Base-by-base conservation (phyloP, 768 basidiomycete species). In the Boletus vermiculosoides region DNA sequence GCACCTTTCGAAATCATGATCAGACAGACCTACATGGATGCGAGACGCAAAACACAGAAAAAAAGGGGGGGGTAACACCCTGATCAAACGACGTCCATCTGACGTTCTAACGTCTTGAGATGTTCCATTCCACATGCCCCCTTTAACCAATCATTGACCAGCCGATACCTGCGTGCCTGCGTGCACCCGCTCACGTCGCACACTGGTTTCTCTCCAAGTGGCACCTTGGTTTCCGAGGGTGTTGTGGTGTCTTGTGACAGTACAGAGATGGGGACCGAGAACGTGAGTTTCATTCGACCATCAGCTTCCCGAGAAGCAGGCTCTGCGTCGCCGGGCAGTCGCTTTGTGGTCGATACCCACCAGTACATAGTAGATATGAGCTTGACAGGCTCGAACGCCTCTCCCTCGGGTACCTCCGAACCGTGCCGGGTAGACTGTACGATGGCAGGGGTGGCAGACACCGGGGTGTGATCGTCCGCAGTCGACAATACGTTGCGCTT, bases 51-150 rank as follows among this genome's bases (percentile, higher is more conserved):
- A 22, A 28, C 12, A 37, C n/a, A 23, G 25, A 22, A n/a, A 16
- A 44, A 3, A n/a, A n/a, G n/a, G n/a, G n/a, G n/a, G 20, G 22
- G 6, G 5, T 8, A 34, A 41, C 20, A 20, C 15, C 30, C 11
- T 3, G 18, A 40, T 63, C 52, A 59, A 40, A 45, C 46, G 2
- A 45, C 37, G 5, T 49, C 45, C 53, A 63, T 59, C 50, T 63
- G 61, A 30, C 28, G 57, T 58, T 86, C 83, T 42, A 90, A 66
- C 12, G 77, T 51, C 59, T 83, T 85, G 63, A 90, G 73, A 72
- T 90, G 88, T 1, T 65, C 69, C 67, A 89, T 82, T 16, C 86
- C 87, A 66, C 88, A 91, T 1, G 79, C 79, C 0, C 79, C 87
- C 52, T 71, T 75, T 20, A 78, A 74, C 78, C 81, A 86, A 60